These are phyloP conservation scores for Tolypocladium cylindrosporum DNA, from an alignment of 2,329 filamentous ascomycete genomes.

Conservation along the genomic window DNA sequence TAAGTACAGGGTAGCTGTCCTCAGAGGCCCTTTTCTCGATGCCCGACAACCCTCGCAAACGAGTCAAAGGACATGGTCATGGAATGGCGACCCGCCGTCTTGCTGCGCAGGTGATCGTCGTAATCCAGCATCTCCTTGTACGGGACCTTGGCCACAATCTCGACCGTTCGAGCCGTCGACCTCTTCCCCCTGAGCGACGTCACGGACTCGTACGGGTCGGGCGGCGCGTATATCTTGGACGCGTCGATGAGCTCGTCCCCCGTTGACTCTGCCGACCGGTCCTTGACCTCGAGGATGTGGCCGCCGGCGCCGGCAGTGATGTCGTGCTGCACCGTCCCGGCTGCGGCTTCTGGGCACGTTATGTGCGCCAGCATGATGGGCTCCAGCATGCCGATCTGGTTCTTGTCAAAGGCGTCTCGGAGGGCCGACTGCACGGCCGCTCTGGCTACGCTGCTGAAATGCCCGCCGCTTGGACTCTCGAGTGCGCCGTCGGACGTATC, in stretches of 20 bases:
- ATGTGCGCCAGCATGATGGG: conserved; percentile 90
- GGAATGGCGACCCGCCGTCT: conserved; percentile 71
- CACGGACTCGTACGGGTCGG: conserved; percentile 64
- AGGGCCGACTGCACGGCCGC: conserved; percentile 61
- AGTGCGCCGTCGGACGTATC: conserved; percentile 47
- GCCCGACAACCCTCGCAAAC: conserved; percentile 44
- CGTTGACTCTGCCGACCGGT: conserved; percentile 30
- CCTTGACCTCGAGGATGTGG: conserved; percentile 62
- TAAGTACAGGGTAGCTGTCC: not conserved
- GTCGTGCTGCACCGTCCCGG: conserved; percentile 76
- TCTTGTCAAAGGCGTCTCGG: conserved; percentile 43
- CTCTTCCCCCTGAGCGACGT: conserved; percentile 46
- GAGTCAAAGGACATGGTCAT: conserved; percentile 50
- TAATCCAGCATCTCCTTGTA: conserved; percentile 97
- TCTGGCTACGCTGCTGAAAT: conserved; percentile 55
- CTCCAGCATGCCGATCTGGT: conserved; percentile 65
- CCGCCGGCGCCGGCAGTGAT: conserved; percentile 63
- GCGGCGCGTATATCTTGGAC: conserved; percentile 72
- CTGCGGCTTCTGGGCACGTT: conserved; percentile 68
- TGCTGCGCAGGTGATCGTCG: conserved; percentile 74
- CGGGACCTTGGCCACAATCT: conserved; percentile 79
- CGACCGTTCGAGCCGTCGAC: conserved; percentile 38
- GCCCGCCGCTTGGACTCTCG: conserved; percentile 52
- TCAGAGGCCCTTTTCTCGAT: conserved; percentile 40
- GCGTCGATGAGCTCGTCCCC: conserved; percentile 49